These are phyloP conservation scores for Yarrowia galli DNA, from an alignment of 1,139 yeast genomes.

Conservation along the genomic window DNA sequence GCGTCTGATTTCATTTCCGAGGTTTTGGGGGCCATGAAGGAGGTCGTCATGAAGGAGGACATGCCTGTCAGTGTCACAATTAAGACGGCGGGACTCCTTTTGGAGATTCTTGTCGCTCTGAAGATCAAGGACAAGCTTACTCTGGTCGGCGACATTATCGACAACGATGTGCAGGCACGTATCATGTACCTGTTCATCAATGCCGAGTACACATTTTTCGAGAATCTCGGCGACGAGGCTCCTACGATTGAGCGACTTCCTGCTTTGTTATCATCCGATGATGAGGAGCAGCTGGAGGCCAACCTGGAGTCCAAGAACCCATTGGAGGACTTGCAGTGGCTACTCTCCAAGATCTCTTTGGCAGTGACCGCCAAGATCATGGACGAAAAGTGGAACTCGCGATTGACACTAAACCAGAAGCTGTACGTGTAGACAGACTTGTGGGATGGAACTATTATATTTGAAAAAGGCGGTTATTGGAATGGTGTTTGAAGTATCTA, in stretches of 20 bases:
- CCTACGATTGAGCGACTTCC: conserved; percentile 30
- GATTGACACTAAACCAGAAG: conserved; percentile 31
- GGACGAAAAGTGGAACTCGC: conserved; percentile 36
- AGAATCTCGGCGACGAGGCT: background rate
- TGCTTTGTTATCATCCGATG: conserved; percentile 7
- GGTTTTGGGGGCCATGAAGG: conserved; percentile 12
- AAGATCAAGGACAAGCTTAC: conserved; percentile 26
- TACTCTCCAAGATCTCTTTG: conserved; percentile 15
- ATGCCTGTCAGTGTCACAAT: conserved; percentile 2
- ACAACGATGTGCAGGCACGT: conserved; percentile 1
- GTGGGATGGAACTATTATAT: background rate
- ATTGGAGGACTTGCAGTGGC: conserved; percentile 18
- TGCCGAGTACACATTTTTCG: conserved; percentile 28
- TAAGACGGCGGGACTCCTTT: conserved; percentile 18
- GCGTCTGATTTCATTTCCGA: conserved; percentile 4
- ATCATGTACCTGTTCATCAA: conserved; percentile 29
- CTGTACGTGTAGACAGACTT: conserved; percentile 4
- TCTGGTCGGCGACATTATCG: background rate
- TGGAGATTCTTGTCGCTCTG: conserved; percentile 22
- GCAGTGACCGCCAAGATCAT: conserved; percentile 17
- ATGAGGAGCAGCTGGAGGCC: conserved; percentile 1
- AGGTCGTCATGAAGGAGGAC: conserved; percentile 21
- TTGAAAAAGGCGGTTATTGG: background rate
- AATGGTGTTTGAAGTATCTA: background rate
- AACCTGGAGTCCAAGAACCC: conserved; percentile 8